Conservation (phyloP, 2,329 filamentous ascomycete species). For the Fusarium chuoi region DNA sequence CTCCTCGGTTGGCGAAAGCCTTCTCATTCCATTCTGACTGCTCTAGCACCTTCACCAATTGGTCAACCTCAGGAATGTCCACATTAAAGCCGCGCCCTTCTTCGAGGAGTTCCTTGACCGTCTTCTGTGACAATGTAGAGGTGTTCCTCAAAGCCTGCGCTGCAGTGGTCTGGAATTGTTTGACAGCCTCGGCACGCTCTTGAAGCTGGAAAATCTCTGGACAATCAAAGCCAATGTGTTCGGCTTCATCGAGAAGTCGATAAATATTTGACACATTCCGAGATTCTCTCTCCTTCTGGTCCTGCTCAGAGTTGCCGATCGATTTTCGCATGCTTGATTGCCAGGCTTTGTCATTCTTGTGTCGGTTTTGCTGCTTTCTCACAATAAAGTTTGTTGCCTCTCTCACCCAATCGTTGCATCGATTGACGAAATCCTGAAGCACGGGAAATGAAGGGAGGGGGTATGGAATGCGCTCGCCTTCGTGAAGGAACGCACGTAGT, state of each 20-base stretch:
- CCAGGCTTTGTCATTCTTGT: constrained; percentile 92
- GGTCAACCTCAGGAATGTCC: constrained; percentile 88
- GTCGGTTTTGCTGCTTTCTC: constrained; percentile 95
- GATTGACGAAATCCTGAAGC: constrained; percentile 89
- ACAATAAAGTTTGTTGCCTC: constrained; percentile 97
- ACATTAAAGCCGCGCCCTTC: constrained; percentile 89
- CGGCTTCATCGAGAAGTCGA: constrained; percentile 83
- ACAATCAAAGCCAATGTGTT: constrained; percentile 91
- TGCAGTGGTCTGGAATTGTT: constrained; percentile 83
- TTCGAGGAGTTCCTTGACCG: constrained; percentile 92
- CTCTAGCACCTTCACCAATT: constrained; percentile 81
- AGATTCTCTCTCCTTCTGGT: constrained; percentile 85
- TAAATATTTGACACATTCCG: constrained; percentile 91
- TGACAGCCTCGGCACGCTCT: constrained; percentile 86
- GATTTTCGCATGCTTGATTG: constrained; percentile 78
- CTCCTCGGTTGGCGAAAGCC: constrained; percentile 71
- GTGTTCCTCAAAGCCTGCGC: constrained; percentile 75
- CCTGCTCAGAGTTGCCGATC: constrained; percentile 63
- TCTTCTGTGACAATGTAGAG: constrained; percentile 70
- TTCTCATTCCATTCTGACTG: constrained; percentile 90
- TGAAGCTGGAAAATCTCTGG: constrained; percentile 87
- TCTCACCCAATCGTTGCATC: constrained; percentile 97
- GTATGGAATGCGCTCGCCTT: constrained; percentile 96
- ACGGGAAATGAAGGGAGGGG: constrained; percentile 84
- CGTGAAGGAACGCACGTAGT: constrained; percentile 83